Conservation (phyloP, 495 filamentous ascomycete genomes). For the Aspergillus saccharolyticus region DNA sequence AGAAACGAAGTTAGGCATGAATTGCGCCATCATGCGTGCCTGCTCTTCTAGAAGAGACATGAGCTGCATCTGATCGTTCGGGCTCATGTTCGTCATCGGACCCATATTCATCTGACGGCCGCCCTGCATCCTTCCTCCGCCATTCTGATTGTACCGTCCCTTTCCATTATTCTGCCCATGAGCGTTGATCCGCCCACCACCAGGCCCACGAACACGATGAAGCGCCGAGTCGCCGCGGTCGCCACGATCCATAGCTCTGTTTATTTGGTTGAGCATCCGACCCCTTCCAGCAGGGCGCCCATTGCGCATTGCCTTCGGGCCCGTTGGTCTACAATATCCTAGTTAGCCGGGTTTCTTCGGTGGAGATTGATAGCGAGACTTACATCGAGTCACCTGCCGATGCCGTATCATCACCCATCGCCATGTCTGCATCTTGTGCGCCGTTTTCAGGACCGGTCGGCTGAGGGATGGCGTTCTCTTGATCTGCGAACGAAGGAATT, state of each 20-base stretch:
- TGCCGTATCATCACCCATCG: constrained; percentile 58
- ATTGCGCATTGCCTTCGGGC: constrained; percentile 92
- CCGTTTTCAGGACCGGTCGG: constrained; percentile 16
- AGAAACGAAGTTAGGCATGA: constrained; percentile 46
- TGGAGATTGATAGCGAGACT: constrained; percentile 29
- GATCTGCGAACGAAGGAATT: constrained; percentile 32
- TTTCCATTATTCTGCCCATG: constrained; percentile 68
- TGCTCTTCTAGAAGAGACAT: constrained; percentile 87
- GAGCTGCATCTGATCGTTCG: constrained; percentile 72
- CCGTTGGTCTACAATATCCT: constrained; percentile 65
- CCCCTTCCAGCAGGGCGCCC: constrained; percentile 53
- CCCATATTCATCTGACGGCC: constrained; percentile 48
- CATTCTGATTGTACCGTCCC: constrained; percentile 51
- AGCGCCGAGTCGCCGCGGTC: constrained; percentile 72
- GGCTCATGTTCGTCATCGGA: constrained; percentile 52
- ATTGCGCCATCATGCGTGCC: constrained; percentile 73
- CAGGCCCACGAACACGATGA: constrained; percentile 72
- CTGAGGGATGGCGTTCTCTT: constrained; percentile 20
- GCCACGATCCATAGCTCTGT: constrained; percentile 77
- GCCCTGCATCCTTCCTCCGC: constrained; percentile 30
- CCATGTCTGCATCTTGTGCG: constrained; percentile 65
- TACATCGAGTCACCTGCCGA: constrained; percentile 60
- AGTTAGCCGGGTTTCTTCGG: constrained; percentile 13
- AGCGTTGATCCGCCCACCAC: constrained; percentile 70
- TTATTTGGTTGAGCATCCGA: constrained; percentile 81